A percentile compares a stretch with the other conserved stretches of the same genome.
These are phyloP conservation scores for Phaeodactylum tricornutum DNA, from an alignment of 108 stramenopile species.

Conservation along the genomic window DNA sequence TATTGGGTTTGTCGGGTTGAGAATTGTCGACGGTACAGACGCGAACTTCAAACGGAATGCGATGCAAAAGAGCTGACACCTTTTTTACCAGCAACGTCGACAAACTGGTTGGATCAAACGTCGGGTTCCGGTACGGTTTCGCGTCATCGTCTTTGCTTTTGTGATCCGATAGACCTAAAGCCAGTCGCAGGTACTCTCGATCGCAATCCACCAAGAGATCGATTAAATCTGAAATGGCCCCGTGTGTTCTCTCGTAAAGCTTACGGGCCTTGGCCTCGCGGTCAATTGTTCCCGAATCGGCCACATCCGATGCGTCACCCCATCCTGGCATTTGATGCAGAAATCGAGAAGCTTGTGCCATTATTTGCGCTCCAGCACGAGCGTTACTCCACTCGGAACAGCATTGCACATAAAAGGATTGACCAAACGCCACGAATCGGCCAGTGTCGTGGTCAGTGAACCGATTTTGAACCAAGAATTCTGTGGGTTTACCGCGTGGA, in stretches of 20 bases:
- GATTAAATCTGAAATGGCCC: slow-evolving; percentile 52
- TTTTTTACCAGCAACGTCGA: slow-evolving; percentile 41
- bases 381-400: slow-evolving; percentile 85
- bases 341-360: slow-evolving; percentile 77
- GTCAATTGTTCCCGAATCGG: slow-evolving; percentile 15
- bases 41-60: slow-evolving; percentile 74
- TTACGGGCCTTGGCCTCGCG: slow-evolving; percentile 18
- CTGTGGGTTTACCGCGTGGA: slow-evolving; percentile 61
- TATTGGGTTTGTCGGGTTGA: slow-evolving; percentile 9
- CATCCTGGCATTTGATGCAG: slow-evolving; percentile 14
- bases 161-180: slow-evolving; percentile 26
- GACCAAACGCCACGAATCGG: slow-evolving; percentile 46
- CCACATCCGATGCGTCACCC: slow-evolving; percentile 18
- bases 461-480: slow-evolving; percentile 69
- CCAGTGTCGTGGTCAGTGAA: slow-evolving; percentile 30
- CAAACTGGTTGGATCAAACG: slow-evolving; percentile 37
- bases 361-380: slow-evolving; percentile 79
- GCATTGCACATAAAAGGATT: slow-evolving; percentile 64
- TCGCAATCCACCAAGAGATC: slow-evolving; percentile 58
- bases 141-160: slow-evolving; percentile 1
- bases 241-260: slow-evolving; percentile 39
- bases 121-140: slow-evolving; percentile 27
- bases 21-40: slow-evolving; percentile 55
- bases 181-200: slow-evolving; percentile 36
- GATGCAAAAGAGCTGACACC: slow-evolving; percentile 38